These are phyloP conservation scores for Candolleomyces eurysporus DNA, from an alignment of 768 basidiomycete genomes.

Conservation along the genomic window DNA sequence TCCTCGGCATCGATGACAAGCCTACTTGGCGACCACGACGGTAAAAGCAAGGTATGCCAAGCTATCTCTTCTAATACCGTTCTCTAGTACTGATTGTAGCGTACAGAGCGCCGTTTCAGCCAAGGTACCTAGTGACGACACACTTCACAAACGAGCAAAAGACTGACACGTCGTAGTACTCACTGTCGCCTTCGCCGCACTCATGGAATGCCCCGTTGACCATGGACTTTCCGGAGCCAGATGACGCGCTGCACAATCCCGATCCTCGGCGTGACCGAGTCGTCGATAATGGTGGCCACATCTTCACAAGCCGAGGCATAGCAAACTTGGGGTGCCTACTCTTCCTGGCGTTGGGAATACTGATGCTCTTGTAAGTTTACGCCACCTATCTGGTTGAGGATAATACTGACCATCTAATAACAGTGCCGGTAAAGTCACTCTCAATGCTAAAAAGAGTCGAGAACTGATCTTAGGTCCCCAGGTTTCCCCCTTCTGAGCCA, in stretches of 20 bases:
- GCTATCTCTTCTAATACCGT: not conserved
- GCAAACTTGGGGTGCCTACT: slow-evolving; percentile 67
- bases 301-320: slow-evolving; percentile 62
- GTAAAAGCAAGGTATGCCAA: not conserved
- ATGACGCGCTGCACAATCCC: slow-evolving; percentile 66
- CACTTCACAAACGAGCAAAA: no score
- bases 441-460: not conserved
- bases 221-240: slow-evolving; percentile 48
- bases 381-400: no score
- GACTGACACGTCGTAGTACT: slow-evolving; percentile 25
- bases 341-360: slow-evolving; percentile 44
- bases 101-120: no score
- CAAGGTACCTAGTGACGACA: no score
- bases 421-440: slow-evolving; percentile 36
- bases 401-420: no score
- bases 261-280: slow-evolving; percentile 54
- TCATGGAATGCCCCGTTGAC: slow-evolving; percentile 47
- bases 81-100: not conserved
- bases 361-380: slow-evolving; percentile 56
- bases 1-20: slow-evolving; percentile 3
- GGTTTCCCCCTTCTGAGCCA: slow-evolving; percentile 53
- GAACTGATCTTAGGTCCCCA: slow-evolving; percentile 5
- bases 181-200: slow-evolving; percentile 42
- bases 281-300: slow-evolving; percentile 53
- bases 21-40: not conserved